Evolutionary conservation across 2,329 filamentous ascomycete species (phyloP), one percentile per base, ranked within the genome.

Genomic region (Neofusicoccum parvum): DNA sequence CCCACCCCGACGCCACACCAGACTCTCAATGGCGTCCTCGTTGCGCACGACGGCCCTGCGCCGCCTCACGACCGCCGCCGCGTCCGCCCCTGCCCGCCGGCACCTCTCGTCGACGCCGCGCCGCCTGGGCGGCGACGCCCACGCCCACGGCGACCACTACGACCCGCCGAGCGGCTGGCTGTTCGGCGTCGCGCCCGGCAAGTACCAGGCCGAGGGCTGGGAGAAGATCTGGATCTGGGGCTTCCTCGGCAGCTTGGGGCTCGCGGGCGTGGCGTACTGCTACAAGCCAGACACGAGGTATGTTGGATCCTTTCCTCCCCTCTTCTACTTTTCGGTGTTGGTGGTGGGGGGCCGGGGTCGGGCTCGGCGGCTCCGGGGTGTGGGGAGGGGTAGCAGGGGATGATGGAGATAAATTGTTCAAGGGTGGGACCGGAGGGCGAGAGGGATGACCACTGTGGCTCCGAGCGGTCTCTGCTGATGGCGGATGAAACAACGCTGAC

Each of bases 231-330:
- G 90, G 83, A 90, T 90, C 78, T 92, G 91, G 78, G 93, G 94
- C 58, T 93, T 96, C 80, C 91, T 89, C 77, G 92, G 92, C 64
- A 90, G 88, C 74, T 81, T 96, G 74, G 80, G 88, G 34, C 83
- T 92, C 70, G 90, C 89, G 64, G 88, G 87, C 68, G 84, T 97
- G 70, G 92, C 91, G 70, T 92, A 97, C 82, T 92, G 92, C 68
- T 98, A 95, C 79, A 98, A 98, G 88, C 95, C 95, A 62, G 95
- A 99, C 85, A 98, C 94, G 69, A 96, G 92, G 95, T 99, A 86
- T 83, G 94, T 92, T 67, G 59, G 7, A 43, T 62, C 27, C 34
- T 41, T 49, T 58, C 41, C 43, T 54, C 12, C 34, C 56, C 23
- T 51, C n/a, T 14, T 53, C 20, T n/a, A 23, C 10, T 46, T 39